Percentiles rank a stretch among this genome's conserved stretches.
phyloP scores from a whole-genome alignment of 805 yeast species.

The Hanseniaspora guilliermondii region DNA sequence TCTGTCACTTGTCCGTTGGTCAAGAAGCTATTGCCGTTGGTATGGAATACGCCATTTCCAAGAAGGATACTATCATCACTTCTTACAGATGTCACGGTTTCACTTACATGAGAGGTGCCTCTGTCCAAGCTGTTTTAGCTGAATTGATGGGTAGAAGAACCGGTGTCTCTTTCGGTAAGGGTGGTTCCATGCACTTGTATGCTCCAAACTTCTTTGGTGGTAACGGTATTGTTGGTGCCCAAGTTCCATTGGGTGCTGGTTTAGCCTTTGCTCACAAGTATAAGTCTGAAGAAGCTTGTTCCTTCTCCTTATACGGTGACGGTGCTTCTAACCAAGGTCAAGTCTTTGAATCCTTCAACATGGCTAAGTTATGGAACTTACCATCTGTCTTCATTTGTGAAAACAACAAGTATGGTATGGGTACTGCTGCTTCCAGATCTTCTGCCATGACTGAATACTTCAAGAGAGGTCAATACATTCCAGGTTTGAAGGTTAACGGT shows the following conservation, averaged over 20 bases:
- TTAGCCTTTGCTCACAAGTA: conserved; percentile 97
- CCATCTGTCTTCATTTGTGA: conserved; percentile 94
- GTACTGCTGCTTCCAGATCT: conserved; percentile 93
- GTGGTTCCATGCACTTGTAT: conserved; percentile 99
- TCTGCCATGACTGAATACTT: conserved; percentile 93
- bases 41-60: conserved; percentile 84
- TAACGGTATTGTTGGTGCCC: conserved; percentile 99
- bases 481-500: conserved; percentile 96
- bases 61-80: conserved; percentile 80
- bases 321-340: conserved; percentile 99
- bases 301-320: conserved; percentile 90
- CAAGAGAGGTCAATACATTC: conserved; percentile 98
- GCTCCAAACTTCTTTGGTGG: conserved; percentile 96
- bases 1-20: conserved; percentile 96
- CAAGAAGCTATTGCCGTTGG: conserved; percentile 99
- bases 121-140: conserved; percentile 80
- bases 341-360: conserved; percentile 93
- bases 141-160: conserved; percentile 94
- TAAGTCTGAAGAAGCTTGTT: conserved; percentile 63
- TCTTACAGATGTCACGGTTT: conserved; percentile 99
- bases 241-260: conserved; percentile 96
- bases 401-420: conserved; percentile 99
- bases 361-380: conserved; percentile 97
- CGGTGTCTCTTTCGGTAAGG: conserved; percentile 95
- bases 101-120: conserved; percentile 90